Conservation (phyloP, 495 filamentous ascomycete genomes). For the Hypoxylon perforatum region DNA sequence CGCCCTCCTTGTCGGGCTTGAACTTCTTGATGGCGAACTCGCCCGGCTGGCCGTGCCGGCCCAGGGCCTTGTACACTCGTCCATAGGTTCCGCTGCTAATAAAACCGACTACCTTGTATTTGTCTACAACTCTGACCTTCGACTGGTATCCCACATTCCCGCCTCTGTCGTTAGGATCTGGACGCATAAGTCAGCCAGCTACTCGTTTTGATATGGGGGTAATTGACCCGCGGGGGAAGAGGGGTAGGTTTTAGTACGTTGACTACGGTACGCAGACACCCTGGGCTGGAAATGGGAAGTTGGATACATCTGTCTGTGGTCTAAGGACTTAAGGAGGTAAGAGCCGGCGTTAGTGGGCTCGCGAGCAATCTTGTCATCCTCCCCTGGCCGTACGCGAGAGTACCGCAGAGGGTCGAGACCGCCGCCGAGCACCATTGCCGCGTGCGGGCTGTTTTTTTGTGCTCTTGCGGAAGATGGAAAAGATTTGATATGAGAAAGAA, state of each 20-base stretch:
- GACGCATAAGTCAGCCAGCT: conserved; percentile 13
- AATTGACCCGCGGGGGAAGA: conserved; percentile 29
- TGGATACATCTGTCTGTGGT: conserved; percentile 13
- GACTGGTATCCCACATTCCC: conserved; percentile 73
- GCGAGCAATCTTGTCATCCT: conserved; percentile 10
- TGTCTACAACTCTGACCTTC: conserved; percentile 88
- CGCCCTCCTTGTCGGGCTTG: conserved; percentile 99
- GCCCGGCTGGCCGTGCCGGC: conserved; percentile 74
- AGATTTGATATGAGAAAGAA: neutral
- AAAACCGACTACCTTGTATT: conserved; percentile 96
- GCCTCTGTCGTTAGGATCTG: conserved; percentile 61
- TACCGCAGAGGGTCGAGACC: conserved; percentile 14
- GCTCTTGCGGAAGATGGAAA: neutral
- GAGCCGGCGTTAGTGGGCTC: conserved; percentile 11
- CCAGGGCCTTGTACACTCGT: conserved; percentile 93
- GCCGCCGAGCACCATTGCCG: conserved; percentile 29
- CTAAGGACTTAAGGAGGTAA: conserved; percentile 16
- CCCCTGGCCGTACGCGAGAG: conserved; percentile 8
- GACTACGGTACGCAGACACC: conserved; percentile 30
- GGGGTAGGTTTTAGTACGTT: conserved; percentile 40
- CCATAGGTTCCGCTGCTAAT: conserved; percentile 99
- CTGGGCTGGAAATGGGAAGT: conserved; percentile 17
- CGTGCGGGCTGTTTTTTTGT: neutral
- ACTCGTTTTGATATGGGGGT: conserved; percentile 52
- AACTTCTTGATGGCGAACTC: conserved; percentile 99